Base-by-base conservation (phyloP, 495 filamentous ascomycete species). In the Penicillium roqueforti region DNA sequence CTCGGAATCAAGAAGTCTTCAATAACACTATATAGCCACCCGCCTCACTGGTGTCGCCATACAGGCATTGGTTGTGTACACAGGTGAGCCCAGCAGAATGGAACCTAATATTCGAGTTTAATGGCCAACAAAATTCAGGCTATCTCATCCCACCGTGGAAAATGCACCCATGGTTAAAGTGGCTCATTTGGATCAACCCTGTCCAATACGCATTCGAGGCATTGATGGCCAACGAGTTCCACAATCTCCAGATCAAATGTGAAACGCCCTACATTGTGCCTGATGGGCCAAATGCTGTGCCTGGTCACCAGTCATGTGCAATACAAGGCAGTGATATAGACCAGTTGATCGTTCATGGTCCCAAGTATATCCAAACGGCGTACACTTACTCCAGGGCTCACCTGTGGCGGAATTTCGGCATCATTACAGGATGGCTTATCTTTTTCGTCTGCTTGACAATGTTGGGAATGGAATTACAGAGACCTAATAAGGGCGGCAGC, bases 131-230 rank as follows among this genome's bases (percentile, higher is more conserved):
- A 23, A 6, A 34, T 37, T 7, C 26, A 76, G 89, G 89, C 25
- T 96, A 86, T 65, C 69, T 89, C 8, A 87, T 95, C 36, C 87
- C 88, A 3, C 82, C 80, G 0, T 75, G 69, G 38, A 79, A 85
- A 50, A 92, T 93, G 89, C 82, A 83, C 49, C 83, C 86, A 0
- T 95, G 87, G 87, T 84, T 92, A 46, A 78, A 80, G 46, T 95
- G 90, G 90, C 70, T 92, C 1, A 79, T 78, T 14, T 86, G 81
- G 73, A 77, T 93, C 51, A 88, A 92, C 51, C 90, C 89, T 0
- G 71, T 93, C 5, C 76, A 83, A 34, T 95, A 92, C 58, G 80
- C 80, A 0, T 91, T 89, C 52, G 89, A 87, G 67, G 81, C 73
- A 1, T 56, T 86, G 25, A 77, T 89, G 75, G 59, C 80, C 0